phyloP scores from a whole-genome alignment of 2,329 filamentous ascomycete genomes.

The Eutypella sp. region DNA sequence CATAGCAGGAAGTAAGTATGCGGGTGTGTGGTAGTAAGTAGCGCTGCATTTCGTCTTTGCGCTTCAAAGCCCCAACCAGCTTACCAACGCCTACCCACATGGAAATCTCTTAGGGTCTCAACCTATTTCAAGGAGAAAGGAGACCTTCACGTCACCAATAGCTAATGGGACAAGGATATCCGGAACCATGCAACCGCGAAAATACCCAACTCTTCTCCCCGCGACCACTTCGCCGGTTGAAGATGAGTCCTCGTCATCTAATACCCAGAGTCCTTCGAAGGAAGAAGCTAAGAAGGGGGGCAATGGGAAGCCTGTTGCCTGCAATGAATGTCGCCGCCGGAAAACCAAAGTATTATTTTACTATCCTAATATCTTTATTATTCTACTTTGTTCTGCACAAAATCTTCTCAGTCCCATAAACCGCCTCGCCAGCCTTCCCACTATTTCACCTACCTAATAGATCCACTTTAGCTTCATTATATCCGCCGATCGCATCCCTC shows the following conservation, averaged over 20 bases:
- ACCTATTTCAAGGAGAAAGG: too few relatives aligned
- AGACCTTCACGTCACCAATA: too few relatives aligned
- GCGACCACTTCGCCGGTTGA: background rate
- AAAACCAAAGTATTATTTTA: slow-evolving; percentile 18
- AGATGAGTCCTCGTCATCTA: background rate
- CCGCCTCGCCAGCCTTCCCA: background rate
- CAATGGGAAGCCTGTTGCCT: slow-evolving; percentile 11
- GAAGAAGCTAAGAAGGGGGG: background rate
- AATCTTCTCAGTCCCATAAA: too few relatives aligned
- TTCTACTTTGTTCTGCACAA: too few relatives aligned
- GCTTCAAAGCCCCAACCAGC: too few relatives aligned
- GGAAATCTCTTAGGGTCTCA: too few relatives aligned
- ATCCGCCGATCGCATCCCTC: too few relatives aligned
- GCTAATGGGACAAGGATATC: too few relatives aligned
- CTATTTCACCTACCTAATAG: background rate
- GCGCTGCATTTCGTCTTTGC: too few relatives aligned
- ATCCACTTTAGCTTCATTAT: background rate
- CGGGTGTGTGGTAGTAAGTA: too few relatives aligned
- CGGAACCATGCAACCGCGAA: slow-evolving; percentile 6
- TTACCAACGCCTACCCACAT: too few relatives aligned
- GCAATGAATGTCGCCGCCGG: slow-evolving; percentile 13
- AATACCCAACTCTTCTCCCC: slow-evolving; percentile 7
- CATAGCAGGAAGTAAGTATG: too few relatives aligned
- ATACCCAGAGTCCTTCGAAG: slow-evolving; percentile 1
- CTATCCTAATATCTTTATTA: background rate